Evolutionary conservation across 306 rosid genomes (phyloP).

Genomic region (Cucumis cinereus): DNA sequence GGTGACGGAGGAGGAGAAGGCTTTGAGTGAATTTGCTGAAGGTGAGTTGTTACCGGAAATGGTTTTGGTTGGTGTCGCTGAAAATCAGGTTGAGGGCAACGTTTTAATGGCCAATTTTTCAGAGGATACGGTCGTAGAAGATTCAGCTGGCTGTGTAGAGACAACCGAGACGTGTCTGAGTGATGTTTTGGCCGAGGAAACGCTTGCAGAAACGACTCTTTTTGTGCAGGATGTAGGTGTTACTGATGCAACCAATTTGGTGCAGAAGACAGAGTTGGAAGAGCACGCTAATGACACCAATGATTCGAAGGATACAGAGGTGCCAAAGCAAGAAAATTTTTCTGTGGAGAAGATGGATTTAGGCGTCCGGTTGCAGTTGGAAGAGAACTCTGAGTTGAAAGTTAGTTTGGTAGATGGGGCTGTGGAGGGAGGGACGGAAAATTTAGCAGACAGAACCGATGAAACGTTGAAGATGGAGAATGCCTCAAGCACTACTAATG

Average conservation of each 20-base stretch:
- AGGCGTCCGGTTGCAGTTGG: neutral
- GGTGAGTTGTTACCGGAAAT: neutral
- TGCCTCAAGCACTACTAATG: constrained; percentile 13
- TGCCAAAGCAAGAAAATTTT: neutral
- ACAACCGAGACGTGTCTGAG: neutral
- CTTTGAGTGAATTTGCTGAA: neutral
- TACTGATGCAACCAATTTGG: neutral
- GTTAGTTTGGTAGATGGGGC: neutral
- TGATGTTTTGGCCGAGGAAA: neutral
- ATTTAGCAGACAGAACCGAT: neutral
- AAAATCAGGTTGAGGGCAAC: neutral
- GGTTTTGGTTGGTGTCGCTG: neutral
- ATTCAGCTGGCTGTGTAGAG: neutral
- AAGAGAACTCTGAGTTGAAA: neutral
- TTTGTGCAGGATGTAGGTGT: neutral
- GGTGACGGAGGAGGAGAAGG: constrained; percentile 11
- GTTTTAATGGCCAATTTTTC: neutral
- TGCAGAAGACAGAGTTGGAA: neutral
- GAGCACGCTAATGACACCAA: neutral
- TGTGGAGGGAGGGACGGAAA: neutral
- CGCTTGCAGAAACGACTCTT: neutral
- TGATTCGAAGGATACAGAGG: neutral
- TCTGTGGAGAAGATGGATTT: neutral
- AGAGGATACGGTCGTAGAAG: neutral
- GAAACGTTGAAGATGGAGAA: constrained; percentile 14